Percentiles rank a stretch among this genome's conserved stretches.
Conservation (phyloP, 2,329 filamentous ascomycete genomes). For the Cercospora sp. region DNA sequence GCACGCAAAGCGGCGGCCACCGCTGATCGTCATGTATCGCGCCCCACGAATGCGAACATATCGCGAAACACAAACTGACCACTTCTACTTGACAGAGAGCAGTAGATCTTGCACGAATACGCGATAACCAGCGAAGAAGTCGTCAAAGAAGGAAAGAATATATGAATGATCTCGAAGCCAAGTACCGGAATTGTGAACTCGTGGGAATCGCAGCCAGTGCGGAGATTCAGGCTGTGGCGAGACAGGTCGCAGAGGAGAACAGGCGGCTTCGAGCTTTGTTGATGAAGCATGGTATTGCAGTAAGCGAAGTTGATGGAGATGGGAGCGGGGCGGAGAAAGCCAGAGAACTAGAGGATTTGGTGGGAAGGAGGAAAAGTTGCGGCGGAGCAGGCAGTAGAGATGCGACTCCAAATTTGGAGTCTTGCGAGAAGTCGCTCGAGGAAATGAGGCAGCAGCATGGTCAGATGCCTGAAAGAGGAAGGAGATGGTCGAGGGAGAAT, state of each 20-base stretch:
- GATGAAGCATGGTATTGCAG: constrained; percentile 56
- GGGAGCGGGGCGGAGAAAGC: not conserved
- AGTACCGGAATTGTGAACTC: constrained; percentile 62
- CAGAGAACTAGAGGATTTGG: not conserved
- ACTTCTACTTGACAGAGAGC: constrained; percentile 5
- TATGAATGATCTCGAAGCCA: constrained; percentile 66
- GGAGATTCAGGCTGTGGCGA: constrained; percentile 71
- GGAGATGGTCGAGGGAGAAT: not conserved
- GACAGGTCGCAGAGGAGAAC: constrained; percentile 70
- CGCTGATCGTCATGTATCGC: not conserved
- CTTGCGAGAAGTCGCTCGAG: constrained; percentile 1
- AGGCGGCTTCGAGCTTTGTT: constrained; percentile 62
- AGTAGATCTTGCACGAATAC: constrained; percentile 58
- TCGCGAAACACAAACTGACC: not conserved
- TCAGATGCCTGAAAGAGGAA: constrained; percentile 1
- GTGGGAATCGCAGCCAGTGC: constrained; percentile 66
- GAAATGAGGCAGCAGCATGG: not conserved
- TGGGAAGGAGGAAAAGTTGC: constrained; percentile 5
- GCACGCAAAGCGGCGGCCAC: not conserved
- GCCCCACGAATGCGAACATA: not conserved
- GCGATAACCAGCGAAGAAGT: constrained; percentile 76
- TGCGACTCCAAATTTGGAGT: not conserved
- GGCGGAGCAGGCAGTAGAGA: not conserved
- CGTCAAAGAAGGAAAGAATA: constrained; percentile 73
- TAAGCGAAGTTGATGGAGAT: constrained; percentile 50